Conservation (phyloP, 768 basidiomycete genomes). For the Ramaria rubella region DNA sequence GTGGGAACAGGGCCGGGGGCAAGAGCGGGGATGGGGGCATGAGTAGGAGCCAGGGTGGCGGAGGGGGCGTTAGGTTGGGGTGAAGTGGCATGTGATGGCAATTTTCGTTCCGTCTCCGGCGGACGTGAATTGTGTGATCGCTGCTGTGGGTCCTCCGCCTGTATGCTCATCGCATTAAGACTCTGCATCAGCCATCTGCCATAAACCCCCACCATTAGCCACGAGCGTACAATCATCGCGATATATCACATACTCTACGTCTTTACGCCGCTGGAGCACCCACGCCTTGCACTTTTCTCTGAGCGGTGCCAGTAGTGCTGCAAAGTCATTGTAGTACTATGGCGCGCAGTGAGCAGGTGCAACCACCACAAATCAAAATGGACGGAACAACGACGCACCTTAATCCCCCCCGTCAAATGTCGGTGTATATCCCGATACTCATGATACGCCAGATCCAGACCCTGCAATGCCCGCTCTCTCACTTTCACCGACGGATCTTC, state of each 20-base stretch:
- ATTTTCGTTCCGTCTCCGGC: no score
- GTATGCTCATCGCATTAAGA: constrained; percentile 36
- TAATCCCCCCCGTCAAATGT: constrained; percentile 85
- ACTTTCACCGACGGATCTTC: constrained; percentile 74
- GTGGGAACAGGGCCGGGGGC: not conserved
- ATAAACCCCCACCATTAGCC: not conserved
- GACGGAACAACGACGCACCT: constrained; percentile 41
- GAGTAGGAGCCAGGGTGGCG: not conserved
- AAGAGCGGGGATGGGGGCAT: not conserved
- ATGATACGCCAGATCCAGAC: constrained; percentile 77
- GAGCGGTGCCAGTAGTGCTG: constrained; percentile 63
- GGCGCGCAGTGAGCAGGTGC: not conserved
- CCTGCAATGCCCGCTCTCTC: constrained; percentile 75
- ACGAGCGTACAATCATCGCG: not conserved
- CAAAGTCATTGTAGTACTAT: constrained; percentile 88
- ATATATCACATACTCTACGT: constrained; percentile 57
- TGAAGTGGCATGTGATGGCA: no score
- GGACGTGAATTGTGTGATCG: no score
- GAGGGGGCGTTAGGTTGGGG: constrained; percentile 21
- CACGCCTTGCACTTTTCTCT: constrained; percentile 71
- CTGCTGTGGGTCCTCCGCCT: no score
- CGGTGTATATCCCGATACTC: constrained; percentile 80
- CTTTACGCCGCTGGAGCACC: constrained; percentile 63
- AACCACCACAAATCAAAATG: not conserved
- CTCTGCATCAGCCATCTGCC: constrained; percentile 7